Evolutionary conservation across 2,329 filamentous ascomycete genomes (phyloP), one percentile per base, ranked within the genome.

Genomic region (Emmonsiellopsis sp.): DNA sequence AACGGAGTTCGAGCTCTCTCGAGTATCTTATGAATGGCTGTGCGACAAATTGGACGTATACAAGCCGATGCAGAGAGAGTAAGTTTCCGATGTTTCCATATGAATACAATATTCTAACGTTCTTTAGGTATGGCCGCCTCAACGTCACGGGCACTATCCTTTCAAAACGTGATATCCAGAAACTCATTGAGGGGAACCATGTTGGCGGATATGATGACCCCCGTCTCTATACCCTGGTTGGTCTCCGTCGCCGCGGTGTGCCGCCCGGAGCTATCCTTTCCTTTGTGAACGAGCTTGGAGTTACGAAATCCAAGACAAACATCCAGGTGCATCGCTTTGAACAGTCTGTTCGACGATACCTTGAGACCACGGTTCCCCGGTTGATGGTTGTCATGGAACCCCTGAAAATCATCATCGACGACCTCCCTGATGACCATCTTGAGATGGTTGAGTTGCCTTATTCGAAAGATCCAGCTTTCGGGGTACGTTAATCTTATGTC

Each of bases 141-240:
- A 94, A 87, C 59, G 79, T 96, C 34, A 84, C 82, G 8, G 90
- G 91, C 13, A 95, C 91, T 0, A 85, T 96, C 52, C 79, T 95
- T 56, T 91, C 86, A 35, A 96, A 97, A 75, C 81, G 92, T 54
- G 85, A 87, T 64, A 86, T 96, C 57, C 80, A 84, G 58, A 85
- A 87, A 71, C 75, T 96, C 5, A 89, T 96, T 1, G 79, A 85
- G 44, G 81, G 86, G 50, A 82, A 83, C n/a, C 78, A 85, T 58
- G 91, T 97, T 7, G 82, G 87, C 38, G 88, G 82, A 52, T 96
- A 91, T 89, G 88, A 96, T 62, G 92, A 96, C 63, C 92, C 92
- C 9, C 81, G 92, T 35, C 77, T 97, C 5, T 95, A 89, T 73
- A 95, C 91, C 1, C 76, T 96, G 15, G 89, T 92, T 56, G 89